A percentile compares a stretch with the other conserved stretches of the same genome.
phyloP scores from a whole-genome alignment of 257 asterid species.

The Eucommia ulmoides region DNA sequence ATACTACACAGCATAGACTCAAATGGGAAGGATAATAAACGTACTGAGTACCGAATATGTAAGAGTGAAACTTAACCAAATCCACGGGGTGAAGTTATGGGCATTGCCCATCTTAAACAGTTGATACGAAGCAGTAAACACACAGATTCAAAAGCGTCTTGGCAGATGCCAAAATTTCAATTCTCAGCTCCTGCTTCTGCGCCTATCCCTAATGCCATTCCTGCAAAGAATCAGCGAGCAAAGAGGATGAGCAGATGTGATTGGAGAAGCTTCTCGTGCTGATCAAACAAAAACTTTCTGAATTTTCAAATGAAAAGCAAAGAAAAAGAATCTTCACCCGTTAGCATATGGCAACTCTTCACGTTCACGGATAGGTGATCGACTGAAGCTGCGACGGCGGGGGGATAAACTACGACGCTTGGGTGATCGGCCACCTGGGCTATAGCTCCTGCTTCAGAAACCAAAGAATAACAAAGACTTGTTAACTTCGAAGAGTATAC shows the following conservation, averaged over 20 bases:
- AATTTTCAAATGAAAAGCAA: not conserved
- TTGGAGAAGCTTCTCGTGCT: not conserved
- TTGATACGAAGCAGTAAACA: conserved; percentile 44
- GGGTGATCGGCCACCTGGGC: conserved; percentile 82
- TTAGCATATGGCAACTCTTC: conserved; percentile 67
- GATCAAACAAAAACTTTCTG: not conserved
- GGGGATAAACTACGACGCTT: conserved; percentile 80
- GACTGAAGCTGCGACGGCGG: conserved; percentile 71
- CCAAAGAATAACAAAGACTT: not conserved
- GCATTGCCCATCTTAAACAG: conserved; percentile 61
- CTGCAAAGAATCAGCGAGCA: conserved; percentile 24
- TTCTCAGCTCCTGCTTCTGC: conserved; percentile 89
- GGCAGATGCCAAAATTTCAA: conserved; percentile 9
- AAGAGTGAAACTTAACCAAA: conserved; percentile 65
- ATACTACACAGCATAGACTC: conserved; percentile 11
- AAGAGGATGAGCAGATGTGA: not conserved
- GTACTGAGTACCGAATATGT: conserved; percentile 31
- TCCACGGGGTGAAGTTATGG: conserved; percentile 64
- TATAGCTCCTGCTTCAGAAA: conserved; percentile 50
- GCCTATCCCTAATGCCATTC: conserved; percentile 67
- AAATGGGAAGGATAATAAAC: conserved; percentile 19
- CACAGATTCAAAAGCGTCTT: conserved; percentile 31
- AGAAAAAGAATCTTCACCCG: conserved; percentile 35
- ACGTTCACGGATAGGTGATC: conserved; percentile 74
- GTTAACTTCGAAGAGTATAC: not conserved